These are phyloP conservation scores for peach (Prunus persica) DNA, from an alignment of 306 rosid genomes.

Conservation along the genomic window Prunus_persica_NCBIv2 NC_034010.1:7810501-7811000, in stretches of 20 bases:
- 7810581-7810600: constrained; percentile 1
- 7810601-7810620: constrained; percentile 6
- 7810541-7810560: not conserved
- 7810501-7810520: constrained; percentile 2
- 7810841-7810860: not conserved
- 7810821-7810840: constrained; percentile 2
- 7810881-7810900: constrained; percentile 7
- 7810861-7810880: not conserved
- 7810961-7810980: constrained; percentile 12
- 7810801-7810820: constrained; percentile 23
- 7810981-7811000: constrained; percentile 1
- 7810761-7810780: not conserved
- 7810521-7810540: not conserved
- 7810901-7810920: constrained; percentile 20
- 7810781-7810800: constrained; percentile 19
- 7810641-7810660: not conserved
- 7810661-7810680: not conserved
- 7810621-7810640: not conserved
- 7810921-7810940: not conserved
- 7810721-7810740: constrained; percentile 19
- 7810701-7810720: constrained; percentile 24
- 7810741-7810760: constrained; percentile 15
- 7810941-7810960: not conserved
- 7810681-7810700: not conserved
- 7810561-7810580: not conserved